phyloP scores from a whole-genome alignment of 2,329 filamentous ascomycete species.

The Aspergillus sergii region DNA sequence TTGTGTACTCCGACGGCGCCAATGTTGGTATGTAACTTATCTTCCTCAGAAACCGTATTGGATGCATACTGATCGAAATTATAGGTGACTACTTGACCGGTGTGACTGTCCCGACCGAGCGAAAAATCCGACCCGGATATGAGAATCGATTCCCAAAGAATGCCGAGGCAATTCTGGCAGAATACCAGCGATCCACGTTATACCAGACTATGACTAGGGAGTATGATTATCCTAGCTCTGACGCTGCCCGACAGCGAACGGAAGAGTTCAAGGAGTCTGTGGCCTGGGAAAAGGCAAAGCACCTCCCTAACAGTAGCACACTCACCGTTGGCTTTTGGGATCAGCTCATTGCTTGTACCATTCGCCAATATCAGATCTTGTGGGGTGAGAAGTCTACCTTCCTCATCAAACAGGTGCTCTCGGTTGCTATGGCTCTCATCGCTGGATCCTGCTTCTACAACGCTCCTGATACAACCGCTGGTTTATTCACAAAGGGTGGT shows the following conservation, averaged over 20 bases:
- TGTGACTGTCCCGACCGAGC: conserved; percentile 60
- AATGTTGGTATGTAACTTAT: conserved; percentile 54
- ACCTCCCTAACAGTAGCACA: conserved; percentile 56
- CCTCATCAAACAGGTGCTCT: conserved; percentile 63
- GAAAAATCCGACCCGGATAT: conserved; percentile 46
- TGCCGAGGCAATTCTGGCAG: conserved; percentile 46
- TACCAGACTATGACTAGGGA: conserved; percentile 53
- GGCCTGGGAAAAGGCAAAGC: conserved; percentile 56
- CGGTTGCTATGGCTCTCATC: conserved; percentile 62
- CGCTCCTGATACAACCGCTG: conserved; percentile 58
- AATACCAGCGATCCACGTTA: conserved; percentile 60
- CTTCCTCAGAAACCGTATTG: not conserved
- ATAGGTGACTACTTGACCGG: conserved; percentile 66
- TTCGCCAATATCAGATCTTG: conserved; percentile 66
- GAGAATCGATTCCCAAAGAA: conserved; percentile 49
- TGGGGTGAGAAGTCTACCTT: conserved; percentile 67
- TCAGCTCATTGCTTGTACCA: conserved; percentile 61
- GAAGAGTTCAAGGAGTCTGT: conserved; percentile 58
- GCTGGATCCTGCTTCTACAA: conserved; percentile 70
- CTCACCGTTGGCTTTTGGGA: conserved; percentile 57
- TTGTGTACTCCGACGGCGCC: conserved; percentile 61
- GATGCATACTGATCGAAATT: not conserved
- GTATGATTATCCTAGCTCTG: conserved; percentile 54
- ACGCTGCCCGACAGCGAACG: conserved; percentile 53
- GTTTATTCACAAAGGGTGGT: conserved; percentile 66